A percentile compares a stretch with the other conserved stretches of the same genome.
Evolutionary conservation across 371 early-diverging fungal genomes (phyloP).

Genomic region (Mortierella sp.): DNA sequence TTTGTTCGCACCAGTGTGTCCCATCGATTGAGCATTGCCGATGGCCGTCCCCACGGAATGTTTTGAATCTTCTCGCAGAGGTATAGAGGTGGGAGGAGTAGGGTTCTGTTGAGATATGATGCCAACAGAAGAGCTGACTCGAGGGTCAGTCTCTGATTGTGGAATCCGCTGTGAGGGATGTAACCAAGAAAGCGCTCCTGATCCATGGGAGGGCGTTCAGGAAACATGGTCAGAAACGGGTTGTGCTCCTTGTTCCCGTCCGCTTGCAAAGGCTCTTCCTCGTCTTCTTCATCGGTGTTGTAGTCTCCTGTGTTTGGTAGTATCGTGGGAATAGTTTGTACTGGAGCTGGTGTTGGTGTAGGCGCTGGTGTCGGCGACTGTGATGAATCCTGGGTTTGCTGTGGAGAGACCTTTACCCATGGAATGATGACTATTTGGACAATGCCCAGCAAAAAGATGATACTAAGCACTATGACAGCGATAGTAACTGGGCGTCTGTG

Average conservation of each 20-base stretch:
- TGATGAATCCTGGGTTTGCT: too few species aligned
- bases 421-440: too few species aligned
- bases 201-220: constrained; percentile 28
- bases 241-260: constrained; percentile 30
- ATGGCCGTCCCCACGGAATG: constrained; percentile 19
- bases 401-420: too few species aligned
- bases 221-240: constrained; percentile 42
- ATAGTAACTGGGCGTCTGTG: too few species aligned
- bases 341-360: too few species aligned
- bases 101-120: constrained; percentile 60
- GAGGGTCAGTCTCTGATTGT: constrained; percentile 67
- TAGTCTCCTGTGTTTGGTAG: too few species aligned
- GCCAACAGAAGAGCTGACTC: constrained; percentile 67
- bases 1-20: constrained; percentile 1
- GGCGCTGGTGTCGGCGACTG: too few species aligned
- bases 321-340: too few species aligned
- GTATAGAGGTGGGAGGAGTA: constrained; percentile 63
- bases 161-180: constrained; percentile 70
- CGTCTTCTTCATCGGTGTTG: background rate
- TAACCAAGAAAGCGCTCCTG: constrained; percentile 60
- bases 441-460: too few species aligned
- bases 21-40: constrained; percentile 24
- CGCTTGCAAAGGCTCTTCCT: background rate
- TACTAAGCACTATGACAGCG: too few species aligned
- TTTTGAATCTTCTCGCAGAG: constrained; percentile 24